These are phyloP conservation scores for Eucalyptus caleyi DNA, from an alignment of 345 rosid genomes.

Conservation along the genomic window DNA sequence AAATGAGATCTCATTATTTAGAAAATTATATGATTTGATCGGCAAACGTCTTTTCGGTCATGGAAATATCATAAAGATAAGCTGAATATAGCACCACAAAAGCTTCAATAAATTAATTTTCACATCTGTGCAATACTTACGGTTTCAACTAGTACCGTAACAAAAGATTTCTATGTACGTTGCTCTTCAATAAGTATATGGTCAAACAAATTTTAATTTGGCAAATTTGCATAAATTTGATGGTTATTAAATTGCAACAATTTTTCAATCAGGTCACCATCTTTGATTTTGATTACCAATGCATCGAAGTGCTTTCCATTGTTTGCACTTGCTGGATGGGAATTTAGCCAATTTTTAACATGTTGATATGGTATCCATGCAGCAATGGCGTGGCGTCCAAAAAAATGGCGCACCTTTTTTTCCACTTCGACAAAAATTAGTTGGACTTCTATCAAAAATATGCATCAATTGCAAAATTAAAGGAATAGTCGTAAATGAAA, in stretches of 20 bases:
- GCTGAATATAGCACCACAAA: neutral
- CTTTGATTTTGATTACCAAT: neutral
- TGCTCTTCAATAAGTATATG: neutral
- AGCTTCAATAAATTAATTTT: neutral
- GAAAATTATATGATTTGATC: neutral
- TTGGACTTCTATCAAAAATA: neutral
- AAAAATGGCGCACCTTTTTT: neutral
- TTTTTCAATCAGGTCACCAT: neutral
- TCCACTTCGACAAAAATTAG: neutral
- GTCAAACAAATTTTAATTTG: neutral
- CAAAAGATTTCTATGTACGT: neutral
- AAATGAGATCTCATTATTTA: neutral
- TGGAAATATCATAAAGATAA: neutral
- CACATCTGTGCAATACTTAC: neutral
- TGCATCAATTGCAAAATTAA: neutral
- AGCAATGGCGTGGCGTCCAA: neutral
- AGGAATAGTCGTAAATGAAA: neutral
- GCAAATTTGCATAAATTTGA: neutral
- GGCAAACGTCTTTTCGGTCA: neutral
- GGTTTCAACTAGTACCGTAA: neutral
- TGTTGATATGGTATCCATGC: neutral
- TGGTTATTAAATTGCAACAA: neutral
- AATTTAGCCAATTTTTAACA: neutral
- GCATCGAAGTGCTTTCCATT: neutral
- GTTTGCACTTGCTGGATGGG: neutral